A percentile compares a stretch with the other conserved stretches of the same genome.
phyloP scores from a whole-genome alignment of 306 rosid species.

The Oxytropis ochrocephala region DNA sequence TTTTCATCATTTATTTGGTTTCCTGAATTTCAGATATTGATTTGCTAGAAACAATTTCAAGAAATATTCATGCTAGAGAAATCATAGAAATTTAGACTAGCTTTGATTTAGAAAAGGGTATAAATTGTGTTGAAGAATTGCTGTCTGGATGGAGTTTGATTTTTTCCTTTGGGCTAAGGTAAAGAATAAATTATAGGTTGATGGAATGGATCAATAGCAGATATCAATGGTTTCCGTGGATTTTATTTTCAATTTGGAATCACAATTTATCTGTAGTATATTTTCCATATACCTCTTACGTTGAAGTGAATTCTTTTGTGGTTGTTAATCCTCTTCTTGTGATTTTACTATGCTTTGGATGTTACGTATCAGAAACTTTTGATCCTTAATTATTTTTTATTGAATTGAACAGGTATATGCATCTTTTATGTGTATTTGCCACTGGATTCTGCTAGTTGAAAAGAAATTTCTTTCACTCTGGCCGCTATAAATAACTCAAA shows the following conservation, averaged over 20 bases:
- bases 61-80: not conserved
- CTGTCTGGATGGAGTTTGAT: not conserved
- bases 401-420: conserved; percentile 40
- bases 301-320: not conserved
- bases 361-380: not conserved
- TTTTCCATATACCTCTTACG: not conserved
- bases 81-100: not conserved
- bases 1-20: not conserved
- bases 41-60: not conserved
- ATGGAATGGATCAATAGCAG: not conserved
- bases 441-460: conserved; percentile 40
- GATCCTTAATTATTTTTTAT: not conserved
- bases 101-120: not conserved
- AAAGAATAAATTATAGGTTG: not conserved
- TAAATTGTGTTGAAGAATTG: not conserved
- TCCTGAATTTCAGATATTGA: not conserved
- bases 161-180: not conserved
- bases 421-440: conserved; percentile 43
- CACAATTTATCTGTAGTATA: not conserved
- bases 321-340: conserved; percentile 1
- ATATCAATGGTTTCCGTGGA: not conserved
- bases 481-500: conserved; percentile 63
- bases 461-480: conserved; percentile 81
- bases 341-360: not conserved
- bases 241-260: not conserved